These are phyloP conservation scores for Hygrophorus pudorinus DNA, from an alignment of 768 basidiomycete genomes.

Conservation along the genomic window DNA sequence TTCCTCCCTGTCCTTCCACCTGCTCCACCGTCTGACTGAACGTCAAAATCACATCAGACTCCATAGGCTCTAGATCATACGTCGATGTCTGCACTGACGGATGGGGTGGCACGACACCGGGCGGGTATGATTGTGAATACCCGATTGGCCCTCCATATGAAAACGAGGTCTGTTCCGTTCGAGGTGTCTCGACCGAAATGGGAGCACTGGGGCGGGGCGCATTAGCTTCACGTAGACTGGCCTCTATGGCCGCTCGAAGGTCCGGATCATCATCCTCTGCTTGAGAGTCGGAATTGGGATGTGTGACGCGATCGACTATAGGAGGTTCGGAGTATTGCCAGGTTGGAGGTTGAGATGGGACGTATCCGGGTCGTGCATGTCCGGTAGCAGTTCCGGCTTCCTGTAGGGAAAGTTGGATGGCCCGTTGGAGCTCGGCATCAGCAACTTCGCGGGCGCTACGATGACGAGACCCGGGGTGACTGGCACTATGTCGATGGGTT, in stretches of 20 bases:
- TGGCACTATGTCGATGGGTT: slow-evolving; percentile 44
- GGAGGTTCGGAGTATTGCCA: slow-evolving; percentile 68
- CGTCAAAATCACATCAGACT: slow-evolving; percentile 79
- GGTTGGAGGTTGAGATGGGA: slow-evolving; percentile 48
- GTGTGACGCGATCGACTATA: slow-evolving; percentile 46
- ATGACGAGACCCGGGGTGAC: slow-evolving; percentile 42
- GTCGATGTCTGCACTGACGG: slow-evolving; percentile 47
- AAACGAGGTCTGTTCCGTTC: slow-evolving; percentile 29
- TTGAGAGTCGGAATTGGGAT: slow-evolving; percentile 20
- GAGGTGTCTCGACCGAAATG: slow-evolving; percentile 41
- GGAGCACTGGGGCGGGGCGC: slow-evolving; percentile 78
- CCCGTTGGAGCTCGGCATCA: slow-evolving; percentile 87
- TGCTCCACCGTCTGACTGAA: slow-evolving; percentile 89
- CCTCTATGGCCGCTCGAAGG: slow-evolving; percentile 88
- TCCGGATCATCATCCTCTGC: slow-evolving; percentile 82
- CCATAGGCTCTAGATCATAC: slow-evolving; percentile 74
- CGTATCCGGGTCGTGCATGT: slow-evolving; percentile 52
- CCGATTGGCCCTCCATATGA: slow-evolving; percentile 18
- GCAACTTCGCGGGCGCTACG: slow-evolving; percentile 49
- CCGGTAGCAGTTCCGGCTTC: slow-evolving; percentile 51
- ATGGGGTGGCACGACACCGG: slow-evolving; percentile 24
- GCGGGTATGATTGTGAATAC: slow-evolving; percentile 37
- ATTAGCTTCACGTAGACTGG: slow-evolving; percentile 78
- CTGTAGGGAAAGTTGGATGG: slow-evolving; percentile 83
- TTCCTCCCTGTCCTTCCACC: slow-evolving; percentile 65